Percentiles rank a stretch among this genome's conserved stretches.
These are phyloP conservation scores for Tympanopsis confertula DNA, from an alignment of 2,329 filamentous ascomycete genomes.

Conservation along the genomic window DNA sequence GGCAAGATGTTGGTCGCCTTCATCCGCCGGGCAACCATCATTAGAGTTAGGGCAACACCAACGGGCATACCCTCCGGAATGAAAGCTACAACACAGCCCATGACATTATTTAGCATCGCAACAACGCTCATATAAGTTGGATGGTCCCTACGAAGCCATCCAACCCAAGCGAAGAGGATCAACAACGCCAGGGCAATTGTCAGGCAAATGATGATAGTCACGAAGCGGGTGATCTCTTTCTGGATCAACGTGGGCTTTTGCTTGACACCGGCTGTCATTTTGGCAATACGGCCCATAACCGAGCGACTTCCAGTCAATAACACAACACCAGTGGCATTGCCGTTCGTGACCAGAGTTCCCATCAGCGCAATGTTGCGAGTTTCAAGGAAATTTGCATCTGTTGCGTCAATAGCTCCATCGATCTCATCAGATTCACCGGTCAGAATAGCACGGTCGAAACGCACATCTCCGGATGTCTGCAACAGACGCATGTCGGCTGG, in stretches of 20 bases:
- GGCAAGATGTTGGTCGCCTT: constrained; percentile 27
- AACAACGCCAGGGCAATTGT: constrained; percentile 23
- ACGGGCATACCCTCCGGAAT: constrained; percentile 16
- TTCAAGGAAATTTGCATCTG: constrained; percentile 27
- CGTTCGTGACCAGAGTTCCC: constrained; percentile 28
- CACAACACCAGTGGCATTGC: constrained; percentile 24
- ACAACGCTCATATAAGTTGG: constrained; percentile 25
- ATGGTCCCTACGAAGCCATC: constrained; percentile 25
- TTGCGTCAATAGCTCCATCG: constrained; percentile 24
- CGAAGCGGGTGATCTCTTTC: constrained; percentile 28
- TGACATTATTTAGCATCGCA: constrained; percentile 30
- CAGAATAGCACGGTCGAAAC: constrained; percentile 27
- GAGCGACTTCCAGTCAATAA: constrained; percentile 24
- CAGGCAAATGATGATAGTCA: constrained; percentile 25
- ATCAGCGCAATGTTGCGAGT: constrained; percentile 29
- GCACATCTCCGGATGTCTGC: constrained; percentile 25
- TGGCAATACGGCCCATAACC: constrained; percentile 28
- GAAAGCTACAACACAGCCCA: constrained; percentile 22
- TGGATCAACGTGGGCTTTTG: constrained; percentile 26
- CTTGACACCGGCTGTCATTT: constrained; percentile 20
- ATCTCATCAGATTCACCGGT: constrained; percentile 29
- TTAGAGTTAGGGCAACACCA: constrained; percentile 18
- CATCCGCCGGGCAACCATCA: constrained; percentile 29
- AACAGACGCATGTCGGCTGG: constrained; percentile 33
- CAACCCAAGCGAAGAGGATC: constrained; percentile 32